Evolutionary conservation across 2,329 filamentous ascomycete genomes (phyloP), one percentile per base, ranked within the genome.

Genomic region (Colletotrichum sp.): DNA sequence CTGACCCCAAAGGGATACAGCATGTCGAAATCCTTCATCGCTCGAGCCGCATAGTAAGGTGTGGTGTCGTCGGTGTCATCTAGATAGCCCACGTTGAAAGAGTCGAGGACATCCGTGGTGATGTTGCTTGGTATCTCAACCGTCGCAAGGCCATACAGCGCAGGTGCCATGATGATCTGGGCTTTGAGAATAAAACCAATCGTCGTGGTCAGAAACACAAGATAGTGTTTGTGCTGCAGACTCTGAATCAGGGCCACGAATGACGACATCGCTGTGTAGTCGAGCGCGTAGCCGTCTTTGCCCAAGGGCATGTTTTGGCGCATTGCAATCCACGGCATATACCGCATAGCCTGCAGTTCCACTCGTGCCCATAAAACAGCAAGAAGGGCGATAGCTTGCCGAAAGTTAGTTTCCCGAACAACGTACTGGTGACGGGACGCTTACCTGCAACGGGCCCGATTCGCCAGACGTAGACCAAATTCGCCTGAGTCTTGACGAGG

Each of bases 291-390:
- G 6, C 52, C 68, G 15, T 30, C 21, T 34, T 57, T 66, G 16
- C 36, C 60, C 7, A 66, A 21, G 7, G 34, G 18, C 18, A 36
- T 36, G 1, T 36, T 49, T 8, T 44, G 49, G 5, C 62, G 72
- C 36, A 59, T 55, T 4, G 72, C 68, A 12, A 71, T 62, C 68
- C 72, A 75, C 5, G 72, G 72, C 68, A 67, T 71, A 28, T 71
- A 67, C 24, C 63, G 44, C 60, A 71, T 71, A 26, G 72, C 52
- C 16, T 75, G 72, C 2, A 71, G 28, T 18, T 75, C 68, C 9
- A 75, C 72, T 16, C 72, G 70, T 5, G 72, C 49, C 72, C 72
- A 75, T 12, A 66, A 24, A 5, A 71, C 26, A 2, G 72, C 28
- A 21, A 66, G 12, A 10, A 75, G 30, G 7, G 72, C 60, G 3